Percentiles rank a stretch among this genome's conserved stretches.
phyloP scores from a whole-genome alignment of 805 yeast genomes.

The Ogataea chonburiensis region DNA sequence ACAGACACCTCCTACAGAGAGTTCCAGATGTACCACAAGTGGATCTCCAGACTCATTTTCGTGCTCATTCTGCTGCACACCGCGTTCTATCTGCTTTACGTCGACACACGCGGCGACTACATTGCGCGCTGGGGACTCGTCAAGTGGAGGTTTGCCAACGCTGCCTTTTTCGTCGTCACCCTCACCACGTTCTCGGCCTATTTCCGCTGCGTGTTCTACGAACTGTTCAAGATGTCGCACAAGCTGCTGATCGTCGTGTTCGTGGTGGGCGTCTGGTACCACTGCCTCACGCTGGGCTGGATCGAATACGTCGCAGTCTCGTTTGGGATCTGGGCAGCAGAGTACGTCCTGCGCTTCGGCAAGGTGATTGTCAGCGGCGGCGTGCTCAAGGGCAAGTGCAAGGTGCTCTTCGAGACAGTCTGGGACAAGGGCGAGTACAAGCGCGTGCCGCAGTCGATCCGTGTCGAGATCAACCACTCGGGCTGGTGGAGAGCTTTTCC shows the following conservation, averaged over 20 bases:
- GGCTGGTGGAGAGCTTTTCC: slow-evolving; percentile 54
- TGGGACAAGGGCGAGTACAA: slow-evolving; percentile 6
- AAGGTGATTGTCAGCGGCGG: slow-evolving; percentile 62
- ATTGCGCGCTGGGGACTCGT: slow-evolving; percentile 36
- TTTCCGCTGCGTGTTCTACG: slow-evolving; percentile 41
- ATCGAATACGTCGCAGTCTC: slow-evolving; percentile 51
- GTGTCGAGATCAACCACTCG: slow-evolving; percentile 51
- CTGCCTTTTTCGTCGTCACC: slow-evolving; percentile 32
- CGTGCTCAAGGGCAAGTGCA: slow-evolving; percentile 48
- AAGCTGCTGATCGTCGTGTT: slow-evolving; percentile 41
- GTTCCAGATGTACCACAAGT: slow-evolving; percentile 37
- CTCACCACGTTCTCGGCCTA: slow-evolving; percentile 33
- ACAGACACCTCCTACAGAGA: slow-evolving; percentile 38
- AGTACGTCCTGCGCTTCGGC: slow-evolving; percentile 55
- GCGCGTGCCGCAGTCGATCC: slow-evolving; percentile 40
- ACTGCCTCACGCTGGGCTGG: slow-evolving; percentile 48
- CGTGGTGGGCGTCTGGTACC: slow-evolving; percentile 45
- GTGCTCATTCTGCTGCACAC: slow-evolving; percentile 40
- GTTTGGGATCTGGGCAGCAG: slow-evolving; percentile 69
- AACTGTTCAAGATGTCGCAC: slow-evolving; percentile 45
- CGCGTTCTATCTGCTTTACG: slow-evolving; percentile 37
- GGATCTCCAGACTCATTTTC: slow-evolving; percentile 43
- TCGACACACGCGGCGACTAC: slow-evolving; percentile 36
- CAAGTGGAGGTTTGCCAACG: slow-evolving; percentile 46
- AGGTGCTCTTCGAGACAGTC: slow-evolving; percentile 25